Conservation (phyloP, 208 protist genomes). For the Acanthamoeba royreba region DNA sequence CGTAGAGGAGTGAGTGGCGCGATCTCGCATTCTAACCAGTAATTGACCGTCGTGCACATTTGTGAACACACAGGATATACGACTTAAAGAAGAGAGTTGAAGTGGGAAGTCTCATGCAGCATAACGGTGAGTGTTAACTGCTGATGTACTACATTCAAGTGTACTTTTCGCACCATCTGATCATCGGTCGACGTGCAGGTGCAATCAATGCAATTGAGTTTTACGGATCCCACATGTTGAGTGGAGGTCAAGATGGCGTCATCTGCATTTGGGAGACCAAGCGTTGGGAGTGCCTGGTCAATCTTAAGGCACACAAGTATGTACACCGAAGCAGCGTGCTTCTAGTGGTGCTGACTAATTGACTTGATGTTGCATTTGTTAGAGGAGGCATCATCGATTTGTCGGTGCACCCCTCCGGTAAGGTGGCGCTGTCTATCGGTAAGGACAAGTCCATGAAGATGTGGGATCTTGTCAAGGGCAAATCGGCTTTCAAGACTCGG, state of each 20-base stretch:
- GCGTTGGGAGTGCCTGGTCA: background rate
- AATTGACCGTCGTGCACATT: no score
- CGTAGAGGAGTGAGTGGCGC: no score
- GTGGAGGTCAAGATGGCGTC: background rate
- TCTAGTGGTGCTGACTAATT: background rate
- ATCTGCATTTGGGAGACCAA: background rate
- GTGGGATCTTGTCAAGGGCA: background rate
- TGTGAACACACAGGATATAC: background rate
- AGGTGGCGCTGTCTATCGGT: background rate
- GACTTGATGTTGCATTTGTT: background rate
- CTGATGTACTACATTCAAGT: background rate
- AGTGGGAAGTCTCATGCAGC: background rate
- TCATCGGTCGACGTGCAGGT: background rate
- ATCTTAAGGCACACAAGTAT: constrained; percentile 13
- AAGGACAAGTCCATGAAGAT: constrained; percentile 31
- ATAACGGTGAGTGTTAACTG: background rate
- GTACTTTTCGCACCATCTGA: background rate
- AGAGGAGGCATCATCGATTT: background rate
- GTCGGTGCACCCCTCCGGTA: background rate
- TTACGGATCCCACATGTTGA: background rate
- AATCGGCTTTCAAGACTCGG: background rate
- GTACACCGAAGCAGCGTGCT: background rate
- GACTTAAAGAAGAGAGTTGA: background rate
- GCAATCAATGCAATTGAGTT: background rate
- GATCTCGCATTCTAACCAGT: no score